Evolutionary conservation across 305 asterid genomes (phyloP), one percentile per base, ranked within the genome.

Genomic region (Fraxinus sp.): DNA sequence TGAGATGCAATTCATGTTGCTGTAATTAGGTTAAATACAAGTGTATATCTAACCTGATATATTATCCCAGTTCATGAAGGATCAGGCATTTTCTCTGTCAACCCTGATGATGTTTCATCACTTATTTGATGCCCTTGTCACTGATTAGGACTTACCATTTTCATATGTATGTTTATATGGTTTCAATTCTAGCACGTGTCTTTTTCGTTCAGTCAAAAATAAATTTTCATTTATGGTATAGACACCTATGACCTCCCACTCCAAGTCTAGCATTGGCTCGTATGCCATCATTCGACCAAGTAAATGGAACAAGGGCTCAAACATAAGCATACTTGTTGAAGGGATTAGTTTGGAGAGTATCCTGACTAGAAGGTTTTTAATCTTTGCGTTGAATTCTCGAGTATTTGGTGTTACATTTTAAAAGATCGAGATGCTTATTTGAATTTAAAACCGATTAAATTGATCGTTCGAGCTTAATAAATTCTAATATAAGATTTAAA

Each of bases 281-380:
- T 49, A 18, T 49, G 90, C 96, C 87, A 80, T 84, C 82, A 93
- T 78, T 91, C 88, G 87, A 90, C 86, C 30, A 92, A 84, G 87
- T 92, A 95, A 84, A 87, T 80, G 74, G 98, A 90, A 87, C 87
- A 83, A 52, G 97, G 86, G 71, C 76, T 79, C 78, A 97, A 97
- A n/a, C 66, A 49, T 14, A 49, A 49, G 59, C 59, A 6, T 18
- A 55, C 24, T 55, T n/a, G 24, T 49, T 16, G 59, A 49, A 49
- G 20, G 10, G 66, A 55, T 55, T n/a, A 5, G 66, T 18, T 55
- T n/a, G 22, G 9, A 52, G 62, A 52, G 62, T 13, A 52, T 52
- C 62, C 62, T 22, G 2, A 52, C 62, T 16, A 4, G 20, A 52
- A 14, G 62, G 20, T 52, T 52, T 52, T 14, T 16, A 4, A 52